Base-by-base conservation (phyloP, 2,329 filamentous ascomycete genomes). In the Botrytis pseudocinerea region DNA sequence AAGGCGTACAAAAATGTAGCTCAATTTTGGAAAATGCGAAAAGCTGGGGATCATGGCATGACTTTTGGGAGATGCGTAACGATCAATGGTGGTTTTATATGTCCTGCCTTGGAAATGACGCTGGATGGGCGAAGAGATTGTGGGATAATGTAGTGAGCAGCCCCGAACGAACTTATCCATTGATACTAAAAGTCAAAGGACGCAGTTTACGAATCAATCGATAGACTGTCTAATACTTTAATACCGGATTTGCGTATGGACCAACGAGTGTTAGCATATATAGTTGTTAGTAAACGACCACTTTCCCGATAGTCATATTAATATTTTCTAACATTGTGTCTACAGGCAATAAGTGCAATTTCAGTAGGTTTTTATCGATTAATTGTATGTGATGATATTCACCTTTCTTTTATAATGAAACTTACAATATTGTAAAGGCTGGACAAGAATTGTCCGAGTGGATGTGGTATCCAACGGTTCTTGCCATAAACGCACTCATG, bases 31-130 rank as follows among this genome's bases (percentile, higher is more conserved):
- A 42, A 22, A 32, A 54, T 16, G 70, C 22, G 40, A 35, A 68
- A 25, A 28, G 28, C 32, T 66, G 61, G 61, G 3, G 32, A 14
- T 51, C 40, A 6, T 28, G 40, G 22, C 20, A 38, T 32, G 28
- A 72, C 5, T 72, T 72, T 68, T 54, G 70, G n/a, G 35, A 60
- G 18, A 48, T 59, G 35, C 25, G 28, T 16, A 59, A 72, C 8
- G 38, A 57, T n/a, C 16, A 59, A 35, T 72, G 70, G 70, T 72
- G 70, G 70, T 18, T 68, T 14, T 72, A 68, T 40, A 72, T 68
- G 48, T n/a, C 28, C 8, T 72, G 70, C 22, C 59, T 68, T 44
- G 70, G 70, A n/a, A 48, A 72, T 18, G 70, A 72, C 20, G 42
- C 7, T n/a, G 51, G 70, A 14, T 68, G 70, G 62, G 38, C 46